Conservation (phyloP, 106 monocot genomes). For the Allium cepa region DNA sequence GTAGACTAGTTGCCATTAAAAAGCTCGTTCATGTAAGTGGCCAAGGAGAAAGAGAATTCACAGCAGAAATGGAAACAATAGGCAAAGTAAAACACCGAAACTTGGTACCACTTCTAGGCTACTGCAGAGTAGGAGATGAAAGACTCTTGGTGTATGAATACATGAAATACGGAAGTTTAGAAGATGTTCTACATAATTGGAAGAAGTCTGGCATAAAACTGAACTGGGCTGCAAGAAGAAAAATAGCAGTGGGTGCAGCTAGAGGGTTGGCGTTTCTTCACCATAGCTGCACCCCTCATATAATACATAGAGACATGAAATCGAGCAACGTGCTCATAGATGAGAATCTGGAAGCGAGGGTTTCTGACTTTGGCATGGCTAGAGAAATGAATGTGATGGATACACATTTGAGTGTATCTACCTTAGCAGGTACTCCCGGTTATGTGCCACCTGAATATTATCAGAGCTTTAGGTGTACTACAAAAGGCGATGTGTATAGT, state of each 20-base stretch:
- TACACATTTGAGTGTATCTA: constrained; percentile 82
- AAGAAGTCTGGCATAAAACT: constrained; percentile 42
- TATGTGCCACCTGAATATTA: constrained; percentile 96
- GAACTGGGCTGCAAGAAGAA: constrained; percentile 56
- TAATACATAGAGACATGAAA: constrained; percentile 97
- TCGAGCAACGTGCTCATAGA: constrained; percentile 89
- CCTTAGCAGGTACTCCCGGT: constrained; percentile 79
- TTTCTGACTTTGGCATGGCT: constrained; percentile 95
- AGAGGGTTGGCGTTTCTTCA: constrained; percentile 79
- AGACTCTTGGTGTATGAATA: constrained; percentile 74
- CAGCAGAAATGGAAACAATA: constrained; percentile 89
- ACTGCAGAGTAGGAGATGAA: constrained; percentile 75
- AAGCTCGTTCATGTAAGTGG: constrained; percentile 78
- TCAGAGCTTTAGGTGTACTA: constrained; percentile 91
- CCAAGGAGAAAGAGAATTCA: constrained; percentile 84
- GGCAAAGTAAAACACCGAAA: constrained; percentile 89
- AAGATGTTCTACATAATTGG: constrained; percentile 58
- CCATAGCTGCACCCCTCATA: constrained; percentile 86
- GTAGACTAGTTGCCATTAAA: constrained; percentile 67
- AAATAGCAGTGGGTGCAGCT: constrained; percentile 75
- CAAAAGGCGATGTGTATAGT: constrained; percentile 94
- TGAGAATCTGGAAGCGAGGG: constrained; percentile 65
- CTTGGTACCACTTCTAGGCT: constrained; percentile 70
- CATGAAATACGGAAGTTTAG: constrained; percentile 82
- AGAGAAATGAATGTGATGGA: constrained; percentile 76